phyloP scores from a whole-genome alignment of 2,329 filamentous ascomycete genomes.

The Colletotrichum endophyticum region DNA sequence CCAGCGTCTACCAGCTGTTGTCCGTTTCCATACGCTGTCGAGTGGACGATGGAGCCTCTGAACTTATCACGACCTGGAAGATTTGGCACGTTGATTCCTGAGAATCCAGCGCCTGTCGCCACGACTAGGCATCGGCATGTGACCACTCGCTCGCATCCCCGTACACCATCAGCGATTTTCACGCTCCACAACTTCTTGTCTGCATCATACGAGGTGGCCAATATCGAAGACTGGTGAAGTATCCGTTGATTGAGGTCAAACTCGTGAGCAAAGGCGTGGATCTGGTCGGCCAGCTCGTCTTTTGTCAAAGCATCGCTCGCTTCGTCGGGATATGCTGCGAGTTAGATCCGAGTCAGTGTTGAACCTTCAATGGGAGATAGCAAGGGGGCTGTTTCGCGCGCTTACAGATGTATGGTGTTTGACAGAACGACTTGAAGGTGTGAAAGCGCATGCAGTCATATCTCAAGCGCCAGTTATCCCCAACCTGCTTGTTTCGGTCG shows the following conservation, averaged over 20 bases:
- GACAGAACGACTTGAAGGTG: slow-evolving; percentile 36
- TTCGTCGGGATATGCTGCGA: slow-evolving; percentile 18
- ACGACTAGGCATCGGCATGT: slow-evolving; percentile 28
- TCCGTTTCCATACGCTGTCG: slow-evolving; percentile 25
- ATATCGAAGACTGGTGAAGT: slow-evolving; percentile 30
- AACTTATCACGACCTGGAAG: slow-evolving; percentile 25
- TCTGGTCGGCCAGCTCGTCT: slow-evolving; percentile 28
- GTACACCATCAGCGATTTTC: slow-evolving; percentile 1
- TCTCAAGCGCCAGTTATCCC: slow-evolving; percentile 43
- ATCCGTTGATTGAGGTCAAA: slow-evolving; percentile 34
- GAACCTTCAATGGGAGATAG: fast-evolving
- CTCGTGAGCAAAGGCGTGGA: slow-evolving; percentile 28
- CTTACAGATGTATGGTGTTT: slow-evolving; percentile 39
- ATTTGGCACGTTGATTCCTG: slow-evolving; percentile 26
- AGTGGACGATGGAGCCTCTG: slow-evolving; percentile 30
- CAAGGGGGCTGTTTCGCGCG: fast-evolving
- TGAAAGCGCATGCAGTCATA: slow-evolving; percentile 46
- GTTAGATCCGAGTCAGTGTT: not conserved
- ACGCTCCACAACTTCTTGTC: slow-evolving; percentile 29
- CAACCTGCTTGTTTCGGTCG: slow-evolving; percentile 36
- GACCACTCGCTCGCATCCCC: not conserved
- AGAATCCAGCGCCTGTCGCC: slow-evolving; percentile 28
- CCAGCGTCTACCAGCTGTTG: slow-evolving; percentile 22
- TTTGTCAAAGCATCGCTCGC: slow-evolving; percentile 24
- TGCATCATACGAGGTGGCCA: slow-evolving; percentile 27